A percentile compares a stretch with the other conserved stretches of the same genome.
These are phyloP conservation scores for Fusarium irregulare DNA, from an alignment of 2,329 filamentous ascomycete genomes.

Conservation along the genomic window DNA sequence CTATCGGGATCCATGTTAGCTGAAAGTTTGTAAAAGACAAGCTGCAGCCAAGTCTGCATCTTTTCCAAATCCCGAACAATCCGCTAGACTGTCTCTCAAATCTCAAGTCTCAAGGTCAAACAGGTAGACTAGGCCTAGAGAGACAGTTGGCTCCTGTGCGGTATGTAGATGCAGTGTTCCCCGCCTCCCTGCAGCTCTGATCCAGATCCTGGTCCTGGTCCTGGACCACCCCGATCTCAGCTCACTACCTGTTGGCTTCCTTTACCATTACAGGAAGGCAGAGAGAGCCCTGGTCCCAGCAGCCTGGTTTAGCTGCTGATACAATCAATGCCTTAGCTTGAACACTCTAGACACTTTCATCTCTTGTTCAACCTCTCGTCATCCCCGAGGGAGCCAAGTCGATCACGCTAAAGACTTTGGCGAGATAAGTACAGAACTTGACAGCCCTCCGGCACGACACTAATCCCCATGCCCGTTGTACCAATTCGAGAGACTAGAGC, in stretches of 20 bases:
- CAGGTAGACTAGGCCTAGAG: not conserved
- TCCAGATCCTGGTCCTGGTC: not conserved
- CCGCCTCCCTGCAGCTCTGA: slow-evolving; percentile 35
- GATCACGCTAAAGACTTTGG: slow-evolving; percentile 20
- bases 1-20: not conserved
- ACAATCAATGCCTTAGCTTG: not conserved
- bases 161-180: slow-evolving; percentile 21
- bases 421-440: slow-evolving; percentile 20
- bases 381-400: slow-evolving; percentile 18
- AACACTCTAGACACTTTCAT: not conserved
- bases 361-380: slow-evolving; percentile 28
- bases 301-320: slow-evolving; percentile 20
- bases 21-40: slow-evolving; percentile 2
- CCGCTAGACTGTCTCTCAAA: not conserved
- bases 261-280: slow-evolving; percentile 27
- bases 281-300: slow-evolving; percentile 18
- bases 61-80: slow-evolving; percentile 10
- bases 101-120: not conserved
- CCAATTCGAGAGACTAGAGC: slow-evolving; percentile 4
- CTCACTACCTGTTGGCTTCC: slow-evolving; percentile 13
- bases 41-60: slow-evolving; percentile 21
- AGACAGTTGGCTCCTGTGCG: slow-evolving; percentile 8
- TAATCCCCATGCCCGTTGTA: slow-evolving; percentile 32
- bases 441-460: slow-evolving; percentile 29
- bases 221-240: slow-evolving; percentile 25